Evolutionary conservation across 768 basidiomycete genomes (phyloP), one percentile per base, ranked within the genome.

Genomic region (Dentipellis sp.): DNA sequence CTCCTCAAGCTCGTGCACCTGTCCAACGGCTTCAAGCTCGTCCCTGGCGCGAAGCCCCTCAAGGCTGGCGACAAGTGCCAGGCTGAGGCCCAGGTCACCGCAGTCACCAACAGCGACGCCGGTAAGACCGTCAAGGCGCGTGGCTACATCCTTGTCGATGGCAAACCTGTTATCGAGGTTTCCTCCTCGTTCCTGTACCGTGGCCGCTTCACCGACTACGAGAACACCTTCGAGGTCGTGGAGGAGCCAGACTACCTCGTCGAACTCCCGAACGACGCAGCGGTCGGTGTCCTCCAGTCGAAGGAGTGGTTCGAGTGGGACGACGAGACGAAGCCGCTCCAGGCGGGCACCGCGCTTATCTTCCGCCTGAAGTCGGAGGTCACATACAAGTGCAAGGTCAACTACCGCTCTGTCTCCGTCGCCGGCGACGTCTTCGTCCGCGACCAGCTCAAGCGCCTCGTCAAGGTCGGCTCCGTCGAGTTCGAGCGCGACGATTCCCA

Each of bases 281-380:
- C 79, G 35, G 85, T 97, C 60, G 94, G 92, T 42, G 91, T 98
- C 16, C 75, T 99, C 6, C 83, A 88, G 67, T 91, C 91, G 48
- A 99, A 99, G 75, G 90, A 95, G 67, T 99, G 97, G 97, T 94
- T 98, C 72, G 84, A 86, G 51, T 98, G 94, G 95, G 85, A 88
- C 52, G 86, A 95, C 64, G 83, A 90, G 46, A 74, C 82, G 6
- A 78, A 79, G 55, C 87, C 92, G 22, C 83, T 94, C 50, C 73
- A 81, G 45, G 80, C 87, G 8, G 94, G 94, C 21, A 86, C 86
- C 37, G 80, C 81, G 1, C 83, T 99, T 51, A 83, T 93, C 60
- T 97, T 98, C 91, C 88, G 89, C 59, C 77, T 88, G 59, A 82
- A 84, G 63, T 92, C 93, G 2, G 83, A 88, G 63, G 84, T 93